A percentile compares a stretch with the other conserved stretches of the same genome.
Evolutionary conservation across 2,329 filamentous ascomycete genomes (phyloP).

Genomic region (Scedosporium dehoogii): DNA sequence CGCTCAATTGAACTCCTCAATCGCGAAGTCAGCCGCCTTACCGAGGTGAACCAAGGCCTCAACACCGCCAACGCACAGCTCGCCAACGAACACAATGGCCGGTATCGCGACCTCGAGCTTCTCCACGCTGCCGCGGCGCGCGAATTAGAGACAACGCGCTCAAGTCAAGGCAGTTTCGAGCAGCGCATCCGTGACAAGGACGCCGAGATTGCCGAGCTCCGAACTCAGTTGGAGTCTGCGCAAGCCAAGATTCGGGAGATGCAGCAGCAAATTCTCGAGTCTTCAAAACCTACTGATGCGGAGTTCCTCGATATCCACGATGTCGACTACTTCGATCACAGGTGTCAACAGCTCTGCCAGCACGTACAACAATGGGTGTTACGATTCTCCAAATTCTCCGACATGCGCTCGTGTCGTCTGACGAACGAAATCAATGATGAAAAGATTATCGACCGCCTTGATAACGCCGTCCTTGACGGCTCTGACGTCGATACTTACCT

Average conservation of each 20-base stretch:
- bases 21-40: constrained; percentile 70
- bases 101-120: constrained; percentile 56
- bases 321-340: constrained; percentile 90
- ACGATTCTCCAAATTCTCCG: constrained; percentile 95
- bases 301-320: constrained; percentile 72
- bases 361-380: constrained; percentile 97
- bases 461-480: constrained; percentile 89
- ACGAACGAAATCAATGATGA: constrained; percentile 82
- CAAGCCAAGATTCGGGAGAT: constrained; percentile 47
- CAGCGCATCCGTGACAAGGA: constrained; percentile 72
- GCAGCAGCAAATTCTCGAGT: constrained; percentile 43
- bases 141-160: constrained; percentile 60
- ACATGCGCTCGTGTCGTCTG: constrained; percentile 76
- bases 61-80: constrained; percentile 69
- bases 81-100: constrained; percentile 63
- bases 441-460: constrained; percentile 85
- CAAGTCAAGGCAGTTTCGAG: constrained; percentile 52
- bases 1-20: constrained; percentile 71
- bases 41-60: constrained; percentile 73
- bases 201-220: constrained; percentile 68
- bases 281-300: constrained; percentile 49
- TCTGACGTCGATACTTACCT: constrained; percentile 86
- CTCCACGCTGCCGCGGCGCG: constrained; percentile 56
- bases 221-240: constrained; percentile 66
- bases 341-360: constrained; percentile 89